These are phyloP conservation scores for Tetrahymena borealis DNA, from an alignment of 73 alveolate genomes.

Conservation along the genomic window DNA sequence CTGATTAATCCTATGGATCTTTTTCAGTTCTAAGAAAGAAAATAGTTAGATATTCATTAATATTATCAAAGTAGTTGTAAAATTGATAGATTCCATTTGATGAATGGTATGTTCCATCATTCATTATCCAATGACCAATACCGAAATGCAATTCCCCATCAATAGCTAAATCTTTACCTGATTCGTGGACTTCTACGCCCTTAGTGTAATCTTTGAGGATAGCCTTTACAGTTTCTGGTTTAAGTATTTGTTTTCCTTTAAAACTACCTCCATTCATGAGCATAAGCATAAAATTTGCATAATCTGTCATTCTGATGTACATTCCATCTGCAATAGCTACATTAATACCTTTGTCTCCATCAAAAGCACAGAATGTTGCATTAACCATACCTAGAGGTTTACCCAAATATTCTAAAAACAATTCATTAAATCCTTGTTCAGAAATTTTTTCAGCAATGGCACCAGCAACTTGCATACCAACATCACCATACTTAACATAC, in stretches of 20 bases:
- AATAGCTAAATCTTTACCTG: not conserved
- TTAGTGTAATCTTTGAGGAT: conserved; percentile 4
- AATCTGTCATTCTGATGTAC: conserved; percentile 5
- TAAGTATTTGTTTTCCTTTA: not conserved
- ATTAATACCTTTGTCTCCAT: conserved; percentile 10
- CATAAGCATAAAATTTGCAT: conserved; percentile 7
- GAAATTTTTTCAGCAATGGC: conserved; percentile 18
- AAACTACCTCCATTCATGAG: not conserved
- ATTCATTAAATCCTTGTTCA: conserved; percentile 6
- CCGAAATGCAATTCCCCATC: not conserved
- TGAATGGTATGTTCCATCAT: not conserved
- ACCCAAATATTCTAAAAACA: not conserved
- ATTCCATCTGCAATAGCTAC: conserved; percentile 24
- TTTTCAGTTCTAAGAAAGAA: not conserved
- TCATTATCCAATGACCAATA: not conserved
- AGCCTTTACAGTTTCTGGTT: not conserved
- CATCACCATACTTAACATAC: not conserved
- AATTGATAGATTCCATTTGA: not conserved
- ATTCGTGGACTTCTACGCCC: not conserved
- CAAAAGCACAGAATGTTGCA: conserved; percentile 15
- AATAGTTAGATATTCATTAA: not conserved
- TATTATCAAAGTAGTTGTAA: not conserved
- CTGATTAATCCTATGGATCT: not conserved
- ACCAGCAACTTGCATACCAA: conserved; percentile 5
- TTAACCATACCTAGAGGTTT: conserved; percentile 8